Evolutionary conservation across 2,329 filamentous ascomycete species (phyloP), one percentile per base, ranked within the genome.

Genomic region (Hymenoscyphus repandus): DNA sequence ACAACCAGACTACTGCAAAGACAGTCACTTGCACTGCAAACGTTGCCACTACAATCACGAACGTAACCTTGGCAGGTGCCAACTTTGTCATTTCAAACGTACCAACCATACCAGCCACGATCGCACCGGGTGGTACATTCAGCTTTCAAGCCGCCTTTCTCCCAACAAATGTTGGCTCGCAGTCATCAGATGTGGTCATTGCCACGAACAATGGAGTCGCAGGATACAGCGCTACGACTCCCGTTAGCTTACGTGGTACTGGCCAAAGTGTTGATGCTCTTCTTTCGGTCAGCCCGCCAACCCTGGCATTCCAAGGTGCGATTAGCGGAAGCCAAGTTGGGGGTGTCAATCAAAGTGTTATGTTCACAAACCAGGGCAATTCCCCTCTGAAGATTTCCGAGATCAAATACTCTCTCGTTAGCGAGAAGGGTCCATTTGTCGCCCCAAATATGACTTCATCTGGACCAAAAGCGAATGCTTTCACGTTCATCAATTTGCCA

Each of bases 361-460:
- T 78, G 0, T 64, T 81, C 36, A 66, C 65, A 52, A 82, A 82
- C 54, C 62, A 71, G 5, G 79, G 79, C 27, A 74, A 75, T 47
- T 62, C 67, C 0, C 49, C 62, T 0, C 67, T 82, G 2, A 71
- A 69, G 0, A 68, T 82, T 3, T 62, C 63, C 0, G 63, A 67
- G 56, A 68, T 22, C 77, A 0, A 58, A 61, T 2, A 65, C 59
- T 5, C 57, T 2, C 18, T 54, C 10, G 44, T 40, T 6, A 71
- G 70, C 7, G 67, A 74, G 2, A 67, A 62, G 1, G 78, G 77
- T 0, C 76, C 77, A 0, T 5, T 60, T 39, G n/a, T 50, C 18
- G 17, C 64, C 0, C 72, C 70, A 52, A 67, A 64, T 15, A 65
- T 65, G 0, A 67, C 66, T 2, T 49, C 58, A 2, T 60, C 67